Base-by-base conservation (phyloP, 2,329 filamentous ascomycete species). In the Chrysoporthe puriensis region DNA sequence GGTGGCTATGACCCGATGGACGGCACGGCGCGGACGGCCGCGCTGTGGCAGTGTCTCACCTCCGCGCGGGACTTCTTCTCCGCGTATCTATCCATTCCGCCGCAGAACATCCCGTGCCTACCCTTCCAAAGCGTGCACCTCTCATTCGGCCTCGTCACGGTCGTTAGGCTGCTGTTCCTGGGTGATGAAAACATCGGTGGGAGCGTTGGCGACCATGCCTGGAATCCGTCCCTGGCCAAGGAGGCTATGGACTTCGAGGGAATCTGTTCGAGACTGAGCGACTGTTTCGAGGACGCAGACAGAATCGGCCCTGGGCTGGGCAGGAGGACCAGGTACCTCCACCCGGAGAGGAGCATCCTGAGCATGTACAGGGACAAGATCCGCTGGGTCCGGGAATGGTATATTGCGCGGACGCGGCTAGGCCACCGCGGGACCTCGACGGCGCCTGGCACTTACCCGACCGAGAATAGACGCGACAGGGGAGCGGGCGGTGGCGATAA, bases 381-480 rank as follows among this genome's bases (percentile, higher is more conserved):
- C 6, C 73, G 77, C 1, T 81, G 79, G 80, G 78, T 82, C 18
- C 71, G 76, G 21, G 76, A 78, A n/a, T 82, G 80, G 80, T 81
- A 77, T 56, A 14, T 63, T 1, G 58, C 58, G 43, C 36, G 59
- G 50, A 48, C 42, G 48, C 50, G 64, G 66, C 50, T 42, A 16
- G 3, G 42, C 5, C 43, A 44, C 36, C 36, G 36, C 6, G 6
- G 36, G 36, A 40, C 36, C 36, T 26, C 40, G 4, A 13, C 60
- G 4, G 34, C 44, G n/a, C 58, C 43, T 5, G 42, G 50, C 4
- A 14, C 21, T 2, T 66, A 50, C n/a, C 62, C 62, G 2, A 48
- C 52, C 4, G 42, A 57, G 21, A 32, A 46, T 18, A 52, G 62
- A 18, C 44, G 36, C 43, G 40, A 40, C n/a, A 21, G 50, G 42